A percentile compares a stretch with the other conserved stretches of the same genome.
Evolutionary conservation across 1,284 basidiomycete genomes (phyloP).

Genomic region (Ustilago curta): DNA sequence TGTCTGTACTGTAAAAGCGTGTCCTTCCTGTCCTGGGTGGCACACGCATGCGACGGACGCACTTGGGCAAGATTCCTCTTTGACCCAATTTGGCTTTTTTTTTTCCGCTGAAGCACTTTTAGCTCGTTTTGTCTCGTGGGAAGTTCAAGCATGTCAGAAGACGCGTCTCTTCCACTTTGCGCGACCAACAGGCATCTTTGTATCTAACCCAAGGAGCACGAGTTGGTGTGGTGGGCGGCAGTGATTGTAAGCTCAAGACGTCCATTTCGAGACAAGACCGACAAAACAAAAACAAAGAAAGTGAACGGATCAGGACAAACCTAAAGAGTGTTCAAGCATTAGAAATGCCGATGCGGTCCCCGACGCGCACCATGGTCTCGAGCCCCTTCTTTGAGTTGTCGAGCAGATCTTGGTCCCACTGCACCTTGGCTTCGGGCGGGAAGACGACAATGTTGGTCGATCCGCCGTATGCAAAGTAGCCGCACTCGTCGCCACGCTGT

Average conservation of each 20-base stretch:
- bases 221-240: no score
- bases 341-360: slow-evolving; percentile 58
- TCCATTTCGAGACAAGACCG: no score
- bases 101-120: no score
- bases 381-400: slow-evolving; percentile 76
- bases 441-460: slow-evolving; percentile 56
- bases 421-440: slow-evolving; percentile 71
- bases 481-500: slow-evolving; percentile 86
- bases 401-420: slow-evolving; percentile 92
- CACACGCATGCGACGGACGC: neutral
- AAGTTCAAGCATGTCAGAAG: no score
- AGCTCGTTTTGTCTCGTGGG: no score
- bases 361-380: slow-evolving; percentile 81
- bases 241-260: no score
- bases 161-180: no score
- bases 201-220: no score
- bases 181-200: no score
- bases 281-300: neutral
- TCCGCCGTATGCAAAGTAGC: slow-evolving; percentile 71
- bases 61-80: neutral
- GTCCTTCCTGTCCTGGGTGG: neutral
- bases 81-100: no score
- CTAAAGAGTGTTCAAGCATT: slow-evolving; percentile 9
- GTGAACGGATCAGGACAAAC: neutral
- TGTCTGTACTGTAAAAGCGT: no score